phyloP scores from a whole-genome alignment of 2,329 filamentous ascomycete species.

The Diaporthe velutina region DNA sequence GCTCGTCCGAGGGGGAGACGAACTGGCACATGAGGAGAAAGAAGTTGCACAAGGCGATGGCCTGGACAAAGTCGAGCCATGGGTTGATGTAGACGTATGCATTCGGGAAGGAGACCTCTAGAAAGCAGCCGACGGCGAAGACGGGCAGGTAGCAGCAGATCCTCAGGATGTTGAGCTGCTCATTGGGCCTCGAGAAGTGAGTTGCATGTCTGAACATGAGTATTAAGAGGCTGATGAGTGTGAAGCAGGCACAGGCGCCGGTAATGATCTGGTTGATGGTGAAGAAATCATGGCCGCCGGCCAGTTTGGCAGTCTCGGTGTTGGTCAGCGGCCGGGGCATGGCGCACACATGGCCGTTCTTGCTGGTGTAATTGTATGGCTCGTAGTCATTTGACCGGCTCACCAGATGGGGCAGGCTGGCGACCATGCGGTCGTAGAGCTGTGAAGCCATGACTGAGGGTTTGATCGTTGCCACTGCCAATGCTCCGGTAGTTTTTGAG shows the following conservation, averaged over 20 bases:
- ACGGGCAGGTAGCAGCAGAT: slow-evolving; percentile 56
- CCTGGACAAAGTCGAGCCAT: slow-evolving; percentile 55
- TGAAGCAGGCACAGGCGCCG: slow-evolving; percentile 37
- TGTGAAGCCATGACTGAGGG: slow-evolving; percentile 26
- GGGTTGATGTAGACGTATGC: slow-evolving; percentile 55
- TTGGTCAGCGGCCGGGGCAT: slow-evolving; percentile 36
- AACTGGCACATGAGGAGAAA: slow-evolving; percentile 59
- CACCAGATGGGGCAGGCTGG: slow-evolving; percentile 19
- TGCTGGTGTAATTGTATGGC: slow-evolving; percentile 37
- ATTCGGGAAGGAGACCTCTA: slow-evolving; percentile 53
- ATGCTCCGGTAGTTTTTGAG: no score
- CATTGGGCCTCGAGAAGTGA: slow-evolving; percentile 54
- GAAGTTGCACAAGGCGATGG: slow-evolving; percentile 56
- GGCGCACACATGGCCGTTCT: slow-evolving; percentile 36
- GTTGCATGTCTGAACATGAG: slow-evolving; percentile 39
- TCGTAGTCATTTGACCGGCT: neutral
- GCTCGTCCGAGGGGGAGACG: slow-evolving; percentile 51
- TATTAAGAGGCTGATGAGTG: slow-evolving; percentile 35
- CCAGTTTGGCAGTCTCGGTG: slow-evolving; percentile 34
- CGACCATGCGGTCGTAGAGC: slow-evolving; percentile 29
- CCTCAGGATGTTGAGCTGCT: slow-evolving; percentile 58
- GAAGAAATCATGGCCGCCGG: slow-evolving; percentile 38
- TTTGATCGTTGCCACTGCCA: neutral
- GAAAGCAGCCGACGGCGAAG: slow-evolving; percentile 54
- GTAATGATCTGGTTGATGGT: slow-evolving; percentile 38